Base-by-base conservation (phyloP, 306 rosid genomes). In the Castanea mollissima region DNA sequence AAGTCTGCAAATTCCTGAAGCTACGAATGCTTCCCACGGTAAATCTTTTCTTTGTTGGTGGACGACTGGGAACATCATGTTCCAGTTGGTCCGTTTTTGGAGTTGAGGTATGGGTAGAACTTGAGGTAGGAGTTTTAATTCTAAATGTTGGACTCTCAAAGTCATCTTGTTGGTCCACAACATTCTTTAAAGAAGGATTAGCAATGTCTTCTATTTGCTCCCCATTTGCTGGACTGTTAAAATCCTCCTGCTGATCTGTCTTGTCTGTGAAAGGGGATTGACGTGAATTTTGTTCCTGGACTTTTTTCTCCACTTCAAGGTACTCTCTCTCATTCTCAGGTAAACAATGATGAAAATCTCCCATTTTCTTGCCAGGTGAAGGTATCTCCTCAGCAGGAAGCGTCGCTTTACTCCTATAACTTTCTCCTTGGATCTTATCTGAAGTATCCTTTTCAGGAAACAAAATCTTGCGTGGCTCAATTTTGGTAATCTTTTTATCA, bases 101-200 rank as follows among this genome's bases (percentile, higher is more conserved):
- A 46, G 79, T 86, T 74, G 93, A 78, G 81, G 82, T 79, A 6
- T 84, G 91, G 31, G 89, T 80, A 64, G 92, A 86, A 84, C 79
- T 83, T 73, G 86, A 87, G 60, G 58, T 62, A 51, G 92, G 88
- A 46, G 90, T 83, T 72, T 85, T 81, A 34, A 87, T 41, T 85
- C 89, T 87, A 71, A 90, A 87, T 27, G 91, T 85, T 68, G 93
- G 93, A 86, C 96, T 91, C 75, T 20, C 88, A 71, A 87, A 71
- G 74, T 76, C 79, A 88, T 84, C 88, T 78, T 79, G 86, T 46
- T 71, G 86, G 78, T 82, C 82, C 34, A 86, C 68, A 80, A 51
- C 86, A 79, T 83, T 81, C 64, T 79, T 64, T 58, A 67, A 73
- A 32, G 83, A 75, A 49, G 88, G 77, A 84, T n/a, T 79, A 59